These are phyloP conservation scores for Ophiostoma triangulosporum DNA, from an alignment of 2,329 filamentous ascomycete genomes.

Conservation along the genomic window DNA sequence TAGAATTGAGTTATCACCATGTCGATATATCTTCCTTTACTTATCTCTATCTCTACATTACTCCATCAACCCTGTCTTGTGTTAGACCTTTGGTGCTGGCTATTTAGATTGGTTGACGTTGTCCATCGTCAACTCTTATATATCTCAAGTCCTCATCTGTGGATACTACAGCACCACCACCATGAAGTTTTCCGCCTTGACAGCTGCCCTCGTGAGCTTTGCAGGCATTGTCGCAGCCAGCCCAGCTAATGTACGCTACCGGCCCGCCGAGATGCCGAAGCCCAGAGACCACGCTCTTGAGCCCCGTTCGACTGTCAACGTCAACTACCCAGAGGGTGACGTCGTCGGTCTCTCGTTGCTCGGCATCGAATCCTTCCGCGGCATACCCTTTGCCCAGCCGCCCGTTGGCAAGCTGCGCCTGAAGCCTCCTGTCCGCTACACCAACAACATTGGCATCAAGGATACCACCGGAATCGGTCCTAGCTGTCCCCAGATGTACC, in stretches of 20 bases:
- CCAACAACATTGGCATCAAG: conserved; percentile 46
- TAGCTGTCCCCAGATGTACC: conserved; percentile 60
- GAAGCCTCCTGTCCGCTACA: conserved; percentile 46
- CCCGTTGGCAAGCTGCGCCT: conserved; percentile 54
- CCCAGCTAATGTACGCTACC: neutral
- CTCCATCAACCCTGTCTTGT: too few relatives aligned
- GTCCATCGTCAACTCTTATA: too few relatives aligned
- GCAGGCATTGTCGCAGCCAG: neutral
- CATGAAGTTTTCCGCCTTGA: neutral
- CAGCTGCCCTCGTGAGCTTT: neutral
- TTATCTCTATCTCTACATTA: too few relatives aligned
- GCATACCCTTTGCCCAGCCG: conserved; percentile 62
- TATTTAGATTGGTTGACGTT: neutral
- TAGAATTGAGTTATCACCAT: too few relatives aligned
- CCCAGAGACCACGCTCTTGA: neutral
- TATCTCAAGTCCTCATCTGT: neutral
- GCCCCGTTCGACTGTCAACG: conserved; percentile 1
- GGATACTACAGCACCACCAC: neutral
- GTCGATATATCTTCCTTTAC: too few relatives aligned
- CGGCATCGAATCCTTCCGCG: conserved; percentile 54
- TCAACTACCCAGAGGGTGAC: conserved; percentile 11
- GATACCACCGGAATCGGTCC: conserved; percentile 43
- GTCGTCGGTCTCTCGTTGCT: conserved; percentile 2
- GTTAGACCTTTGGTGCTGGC: neutral
- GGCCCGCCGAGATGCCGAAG: neutral